Evolutionary conservation across 495 filamentous ascomycete species (phyloP).

Genomic region (Echria macrotheca): DNA sequence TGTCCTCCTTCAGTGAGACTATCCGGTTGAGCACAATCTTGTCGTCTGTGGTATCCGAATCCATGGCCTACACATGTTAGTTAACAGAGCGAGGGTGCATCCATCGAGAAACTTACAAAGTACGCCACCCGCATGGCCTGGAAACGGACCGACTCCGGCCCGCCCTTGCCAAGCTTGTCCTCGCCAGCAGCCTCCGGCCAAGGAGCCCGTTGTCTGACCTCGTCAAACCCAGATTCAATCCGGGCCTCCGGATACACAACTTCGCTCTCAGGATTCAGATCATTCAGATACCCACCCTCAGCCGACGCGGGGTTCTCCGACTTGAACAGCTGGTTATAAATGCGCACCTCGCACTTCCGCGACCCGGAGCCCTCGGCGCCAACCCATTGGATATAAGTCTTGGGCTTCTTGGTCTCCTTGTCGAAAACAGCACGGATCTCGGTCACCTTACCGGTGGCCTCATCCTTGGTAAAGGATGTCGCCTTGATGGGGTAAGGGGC

Average conservation of each 20-base stretch:
- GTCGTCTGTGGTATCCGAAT: slow-evolving; percentile 70
- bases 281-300: slow-evolving; percentile 70
- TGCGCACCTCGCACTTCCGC: slow-evolving; percentile 67
- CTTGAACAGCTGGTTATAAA: slow-evolving; percentile 82
- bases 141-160: slow-evolving; percentile 76
- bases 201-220: slow-evolving; percentile 66
- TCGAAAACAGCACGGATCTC: slow-evolving; percentile 63
- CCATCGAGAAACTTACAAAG: slow-evolving; percentile 45
- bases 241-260: slow-evolving; percentile 70
- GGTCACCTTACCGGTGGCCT: slow-evolving; percentile 59
- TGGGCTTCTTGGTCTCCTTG: slow-evolving; percentile 72
- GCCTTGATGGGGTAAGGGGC: slow-evolving; percentile 79
- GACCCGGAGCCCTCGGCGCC: slow-evolving; percentile 52
- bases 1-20: slow-evolving; percentile 87
- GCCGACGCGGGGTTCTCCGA: slow-evolving; percentile 69
- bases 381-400: slow-evolving; percentile 92
- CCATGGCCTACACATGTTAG: slow-evolving; percentile 45
- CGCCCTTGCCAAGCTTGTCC: slow-evolving; percentile 49
- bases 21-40: slow-evolving; percentile 86
- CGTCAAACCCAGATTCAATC: slow-evolving; percentile 81
- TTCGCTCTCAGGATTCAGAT: slow-evolving; percentile 83
- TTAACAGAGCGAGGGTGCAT: slow-evolving; percentile 12
- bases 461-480: slow-evolving; percentile 67
- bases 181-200: slow-evolving; percentile 77
- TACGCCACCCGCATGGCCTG: slow-evolving; percentile 90